Conservation (phyloP, 108 stramenopile species). For the Conticribra guillardii region DNA sequence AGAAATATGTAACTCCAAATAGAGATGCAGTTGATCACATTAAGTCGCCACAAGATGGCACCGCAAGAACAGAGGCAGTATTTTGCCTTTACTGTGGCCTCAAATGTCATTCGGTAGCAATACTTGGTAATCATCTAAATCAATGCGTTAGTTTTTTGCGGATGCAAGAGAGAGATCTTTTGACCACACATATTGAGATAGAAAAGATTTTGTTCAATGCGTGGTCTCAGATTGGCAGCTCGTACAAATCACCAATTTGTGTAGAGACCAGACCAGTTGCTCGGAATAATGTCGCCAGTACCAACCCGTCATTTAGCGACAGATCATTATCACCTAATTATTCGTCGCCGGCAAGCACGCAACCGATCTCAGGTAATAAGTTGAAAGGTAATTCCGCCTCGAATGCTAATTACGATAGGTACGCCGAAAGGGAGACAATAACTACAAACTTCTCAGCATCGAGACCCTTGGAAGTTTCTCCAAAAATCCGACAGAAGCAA, state of each 20-base stretch:
- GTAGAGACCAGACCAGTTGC: neutral
- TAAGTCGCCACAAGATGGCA: slow-evolving; percentile 41
- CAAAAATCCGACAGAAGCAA: no score
- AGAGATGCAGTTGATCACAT: neutral
- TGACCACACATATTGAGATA: slow-evolving; percentile 23
- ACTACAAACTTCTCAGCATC: no score
- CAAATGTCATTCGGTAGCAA: slow-evolving; percentile 21
- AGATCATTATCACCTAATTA: no score
- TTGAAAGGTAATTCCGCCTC: no score
- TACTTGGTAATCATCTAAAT: slow-evolving; percentile 17
- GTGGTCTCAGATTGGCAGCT: neutral
- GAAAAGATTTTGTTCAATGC: slow-evolving; percentile 20
- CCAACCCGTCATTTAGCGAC: no score
- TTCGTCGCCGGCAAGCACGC: no score
- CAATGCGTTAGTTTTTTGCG: slow-evolving; percentile 19
- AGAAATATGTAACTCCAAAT: neutral
- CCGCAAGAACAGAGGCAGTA: neutral
- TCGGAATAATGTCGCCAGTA: no score
- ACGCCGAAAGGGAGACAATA: no score
- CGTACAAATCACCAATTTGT: neutral
- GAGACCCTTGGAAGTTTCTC: no score
- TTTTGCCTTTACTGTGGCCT: slow-evolving; percentile 45
- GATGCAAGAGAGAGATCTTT: slow-evolving; percentile 14
- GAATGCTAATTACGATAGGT: no score
- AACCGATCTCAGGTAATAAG: no score